Evolutionary conservation across 768 basidiomycete species (phyloP).

Genomic region (Filobasidium floriforme): DNA sequence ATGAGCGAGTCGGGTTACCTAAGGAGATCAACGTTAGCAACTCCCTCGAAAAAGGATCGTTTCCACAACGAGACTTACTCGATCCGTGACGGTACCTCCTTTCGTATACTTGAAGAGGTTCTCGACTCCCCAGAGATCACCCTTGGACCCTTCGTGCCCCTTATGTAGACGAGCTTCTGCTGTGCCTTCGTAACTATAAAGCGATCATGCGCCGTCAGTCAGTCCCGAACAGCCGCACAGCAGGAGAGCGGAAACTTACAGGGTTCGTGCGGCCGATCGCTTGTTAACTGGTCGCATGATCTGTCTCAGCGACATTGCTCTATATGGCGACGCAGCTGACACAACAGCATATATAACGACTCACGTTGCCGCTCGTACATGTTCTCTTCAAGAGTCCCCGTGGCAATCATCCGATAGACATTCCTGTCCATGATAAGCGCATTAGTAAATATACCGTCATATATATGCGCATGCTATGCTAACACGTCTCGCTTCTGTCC

Average conservation of each 20-base stretch:
- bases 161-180: slow-evolving; percentile 38
- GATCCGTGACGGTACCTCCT: slow-evolving; percentile 25
- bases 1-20: neutral
- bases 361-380: slow-evolving; percentile 42
- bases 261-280: slow-evolving; percentile 18
- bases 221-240: neutral
- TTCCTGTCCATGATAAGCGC: slow-evolving; percentile 21
- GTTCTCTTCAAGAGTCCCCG: slow-evolving; percentile 42
- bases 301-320: neutral
- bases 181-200: slow-evolving; percentile 34
- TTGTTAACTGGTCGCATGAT: slow-evolving; percentile 9
- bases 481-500: slow-evolving; percentile 43
- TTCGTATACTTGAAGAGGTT: slow-evolving; percentile 42
- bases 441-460: neutral
- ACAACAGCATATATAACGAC: slow-evolving; percentile 1
- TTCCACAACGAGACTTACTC: neutral
- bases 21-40: neutral
- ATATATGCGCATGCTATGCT: slow-evolving; percentile 3
- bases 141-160: slow-evolving; percentile 37
- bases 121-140: slow-evolving; percentile 40
- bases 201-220: neutral
- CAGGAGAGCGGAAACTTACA: slow-evolving; percentile 10
- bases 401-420: slow-evolving; percentile 41
- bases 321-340: too few relatives aligned
- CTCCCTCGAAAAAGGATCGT: neutral